Percentiles rank a stretch among this genome's conserved stretches.
Evolutionary conservation across 2,329 filamentous ascomycete genomes (phyloP).

Genomic region (Fonsecaea monophora): DNA sequence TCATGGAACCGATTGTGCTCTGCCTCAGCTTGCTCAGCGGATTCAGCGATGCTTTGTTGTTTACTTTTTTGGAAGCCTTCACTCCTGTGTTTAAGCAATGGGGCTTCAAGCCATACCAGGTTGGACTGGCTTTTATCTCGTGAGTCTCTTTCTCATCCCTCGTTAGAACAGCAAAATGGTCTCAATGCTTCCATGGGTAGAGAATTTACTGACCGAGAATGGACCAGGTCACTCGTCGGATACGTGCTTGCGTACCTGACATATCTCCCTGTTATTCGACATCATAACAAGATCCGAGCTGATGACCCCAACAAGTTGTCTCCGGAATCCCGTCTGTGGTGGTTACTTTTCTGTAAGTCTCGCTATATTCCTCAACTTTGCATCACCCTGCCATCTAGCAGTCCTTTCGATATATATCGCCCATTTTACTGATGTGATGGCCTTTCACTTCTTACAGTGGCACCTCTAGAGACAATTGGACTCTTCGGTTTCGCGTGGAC

Average conservation of each 20-base stretch:
- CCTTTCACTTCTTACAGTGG: constrained; percentile 46
- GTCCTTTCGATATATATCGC: background rate
- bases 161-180: background rate
- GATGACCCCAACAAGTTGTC: constrained; percentile 58
- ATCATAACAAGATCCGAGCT: constrained; percentile 51
- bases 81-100: constrained; percentile 66
- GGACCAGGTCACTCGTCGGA: constrained; percentile 56
- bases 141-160: constrained; percentile 40
- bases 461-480: constrained; percentile 64
- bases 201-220: background rate
- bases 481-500: constrained; percentile 68
- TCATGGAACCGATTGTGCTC: constrained; percentile 69
- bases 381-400: background rate
- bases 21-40: constrained; percentile 67
- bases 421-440: background rate
- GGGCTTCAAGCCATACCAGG: constrained; percentile 59
- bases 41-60: constrained; percentile 70
- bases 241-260: constrained; percentile 64
- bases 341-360: constrained; percentile 59
- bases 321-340: constrained; percentile 67
- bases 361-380: background rate
- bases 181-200: background rate
- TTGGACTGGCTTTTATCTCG: constrained; percentile 63
- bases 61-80: constrained; percentile 71
- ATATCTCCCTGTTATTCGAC: constrained; percentile 61